phyloP scores from a whole-genome alignment of 2,329 filamentous ascomycete genomes.

The Sporothrix curviconia region DNA sequence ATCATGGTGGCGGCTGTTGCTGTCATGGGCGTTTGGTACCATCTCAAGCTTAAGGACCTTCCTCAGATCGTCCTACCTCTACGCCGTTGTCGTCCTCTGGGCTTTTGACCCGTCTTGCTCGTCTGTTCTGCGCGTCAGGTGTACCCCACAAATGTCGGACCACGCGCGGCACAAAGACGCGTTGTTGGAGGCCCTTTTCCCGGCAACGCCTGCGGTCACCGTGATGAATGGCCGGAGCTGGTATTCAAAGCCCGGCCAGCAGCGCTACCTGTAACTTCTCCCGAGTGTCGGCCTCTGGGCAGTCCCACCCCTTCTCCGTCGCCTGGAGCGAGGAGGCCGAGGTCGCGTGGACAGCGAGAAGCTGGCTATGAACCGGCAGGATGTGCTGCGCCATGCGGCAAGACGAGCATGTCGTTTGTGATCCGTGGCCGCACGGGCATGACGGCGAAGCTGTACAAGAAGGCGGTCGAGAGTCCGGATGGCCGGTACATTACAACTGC shows the following conservation, averaged over 20 bases:
- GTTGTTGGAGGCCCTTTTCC: slow-evolving; percentile 71
- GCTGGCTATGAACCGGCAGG: slow-evolving; percentile 53
- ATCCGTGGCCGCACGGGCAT: slow-evolving; percentile 69
- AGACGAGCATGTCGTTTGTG: slow-evolving; percentile 62
- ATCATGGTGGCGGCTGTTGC: slow-evolving; percentile 55
- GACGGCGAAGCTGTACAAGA: slow-evolving; percentile 62
- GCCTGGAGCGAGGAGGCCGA: slow-evolving; percentile 68
- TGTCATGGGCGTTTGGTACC: slow-evolving; percentile 61
- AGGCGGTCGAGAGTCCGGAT: slow-evolving; percentile 54
- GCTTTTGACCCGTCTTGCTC: slow-evolving; percentile 53
- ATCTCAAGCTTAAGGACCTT: slow-evolving; percentile 49
- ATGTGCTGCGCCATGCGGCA: slow-evolving; percentile 54
- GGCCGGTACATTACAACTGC: slow-evolving; percentile 58
- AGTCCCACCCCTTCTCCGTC: slow-evolving; percentile 73
- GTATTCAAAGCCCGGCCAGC: slow-evolving; percentile 67
- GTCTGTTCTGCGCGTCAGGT: slow-evolving; percentile 54
- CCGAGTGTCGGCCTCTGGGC: slow-evolving; percentile 64
- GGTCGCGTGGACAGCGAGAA: slow-evolving; percentile 44
- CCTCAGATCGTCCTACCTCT: slow-evolving; percentile 53
- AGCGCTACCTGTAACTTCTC: slow-evolving; percentile 75
- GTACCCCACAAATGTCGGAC: slow-evolving; percentile 62
- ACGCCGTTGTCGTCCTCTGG: slow-evolving; percentile 62
- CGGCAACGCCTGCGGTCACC: slow-evolving; percentile 67
- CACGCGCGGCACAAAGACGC: slow-evolving; percentile 58
- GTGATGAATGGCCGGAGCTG: slow-evolving; percentile 71